Percentiles rank a stretch among this genome's conserved stretches.
phyloP scores from a whole-genome alignment of 306 rosid species.

The Ceratonia siliqua region DNA sequence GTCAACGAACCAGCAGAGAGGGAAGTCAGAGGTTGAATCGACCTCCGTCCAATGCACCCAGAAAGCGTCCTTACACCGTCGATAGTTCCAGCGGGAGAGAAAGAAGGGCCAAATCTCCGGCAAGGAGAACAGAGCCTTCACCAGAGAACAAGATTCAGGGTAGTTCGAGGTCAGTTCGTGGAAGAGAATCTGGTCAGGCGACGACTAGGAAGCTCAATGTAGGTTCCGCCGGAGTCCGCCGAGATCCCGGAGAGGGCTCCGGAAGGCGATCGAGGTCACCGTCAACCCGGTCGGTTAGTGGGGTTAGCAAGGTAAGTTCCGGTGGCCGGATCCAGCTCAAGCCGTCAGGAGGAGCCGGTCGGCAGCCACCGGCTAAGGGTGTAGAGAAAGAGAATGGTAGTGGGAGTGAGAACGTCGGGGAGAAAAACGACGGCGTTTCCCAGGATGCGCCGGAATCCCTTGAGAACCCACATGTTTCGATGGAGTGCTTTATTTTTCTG shows the following conservation, averaged over 20 bases:
- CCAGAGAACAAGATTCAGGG: slow-evolving; percentile 53
- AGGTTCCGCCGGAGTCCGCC: slow-evolving; percentile 35
- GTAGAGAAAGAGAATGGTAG: slow-evolving; percentile 17
- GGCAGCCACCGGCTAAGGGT: slow-evolving; percentile 14
- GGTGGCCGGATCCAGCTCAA: slow-evolving; percentile 42
- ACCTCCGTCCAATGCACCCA: slow-evolving; percentile 34
- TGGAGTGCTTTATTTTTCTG: slow-evolving; percentile 97
- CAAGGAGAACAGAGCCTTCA: slow-evolving; percentile 46
- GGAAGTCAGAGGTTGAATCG: slow-evolving; percentile 44
- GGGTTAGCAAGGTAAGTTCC: slow-evolving; percentile 20
- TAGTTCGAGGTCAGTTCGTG: slow-evolving; percentile 42
- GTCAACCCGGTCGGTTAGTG: slow-evolving; percentile 47
- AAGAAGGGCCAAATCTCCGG: slow-evolving; percentile 42
- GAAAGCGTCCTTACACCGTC: slow-evolving; percentile 57
- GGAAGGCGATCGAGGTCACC: slow-evolving; percentile 80
- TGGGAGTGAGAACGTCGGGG: slow-evolving; percentile 30
- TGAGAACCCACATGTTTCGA: slow-evolving; percentile 75
- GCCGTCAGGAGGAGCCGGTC: slow-evolving; percentile 38
- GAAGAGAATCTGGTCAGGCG: slow-evolving; percentile 50
- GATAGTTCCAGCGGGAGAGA: slow-evolving; percentile 47
- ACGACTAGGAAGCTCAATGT: slow-evolving; percentile 43
- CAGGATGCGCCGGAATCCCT: slow-evolving; percentile 50
- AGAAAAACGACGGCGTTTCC: slow-evolving; percentile 40
- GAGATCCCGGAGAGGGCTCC: slow-evolving; percentile 58
- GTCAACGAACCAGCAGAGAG: slow-evolving; percentile 56